Evolutionary conservation across 140 eudicot genomes (phyloP).

Genomic region (Senecio squalidus): DNA sequence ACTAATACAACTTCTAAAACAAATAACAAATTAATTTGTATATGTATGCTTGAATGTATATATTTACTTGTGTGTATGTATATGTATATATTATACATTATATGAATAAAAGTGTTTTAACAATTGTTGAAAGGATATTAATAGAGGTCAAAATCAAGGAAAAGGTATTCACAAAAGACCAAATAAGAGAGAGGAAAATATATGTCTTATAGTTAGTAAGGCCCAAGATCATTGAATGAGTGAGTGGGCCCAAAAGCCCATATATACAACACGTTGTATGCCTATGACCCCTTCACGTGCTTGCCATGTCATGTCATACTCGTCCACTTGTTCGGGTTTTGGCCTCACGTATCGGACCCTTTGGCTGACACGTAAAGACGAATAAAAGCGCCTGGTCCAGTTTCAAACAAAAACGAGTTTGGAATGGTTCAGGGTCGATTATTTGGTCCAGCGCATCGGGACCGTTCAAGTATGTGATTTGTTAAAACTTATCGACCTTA

Average conservation of each 20-base stretch:
- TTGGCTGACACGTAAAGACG: conserved; percentile 23
- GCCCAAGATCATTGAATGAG: conserved; percentile 18
- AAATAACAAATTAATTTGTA: too few species aligned
- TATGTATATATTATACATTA: too few species aligned
- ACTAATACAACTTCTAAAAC: too few species aligned
- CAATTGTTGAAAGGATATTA: background rate
- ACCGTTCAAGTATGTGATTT: too few species aligned
- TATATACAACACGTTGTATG: conserved; percentile 4
- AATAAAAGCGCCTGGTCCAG: background rate
- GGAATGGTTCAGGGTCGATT: too few species aligned
- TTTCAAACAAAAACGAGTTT: background rate
- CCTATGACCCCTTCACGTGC: conserved; percentile 26
- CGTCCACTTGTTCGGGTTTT: conserved; percentile 19
- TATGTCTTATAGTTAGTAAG: background rate
- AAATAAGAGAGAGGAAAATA: background rate
- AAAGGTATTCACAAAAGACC: conserved; percentile 16
- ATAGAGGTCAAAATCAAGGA: conserved; percentile 18
- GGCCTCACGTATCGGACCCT: background rate
- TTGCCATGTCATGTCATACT: conserved; percentile 17
- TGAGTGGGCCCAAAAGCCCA: conserved; percentile 28
- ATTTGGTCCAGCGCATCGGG: too few species aligned
- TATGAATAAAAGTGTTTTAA: too few species aligned
- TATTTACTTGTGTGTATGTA: too few species aligned
- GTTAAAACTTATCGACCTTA: too few species aligned
- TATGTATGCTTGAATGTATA: too few species aligned